Base-by-base conservation (phyloP, 306 rosid genomes). In the Vigna mungo region DNA sequence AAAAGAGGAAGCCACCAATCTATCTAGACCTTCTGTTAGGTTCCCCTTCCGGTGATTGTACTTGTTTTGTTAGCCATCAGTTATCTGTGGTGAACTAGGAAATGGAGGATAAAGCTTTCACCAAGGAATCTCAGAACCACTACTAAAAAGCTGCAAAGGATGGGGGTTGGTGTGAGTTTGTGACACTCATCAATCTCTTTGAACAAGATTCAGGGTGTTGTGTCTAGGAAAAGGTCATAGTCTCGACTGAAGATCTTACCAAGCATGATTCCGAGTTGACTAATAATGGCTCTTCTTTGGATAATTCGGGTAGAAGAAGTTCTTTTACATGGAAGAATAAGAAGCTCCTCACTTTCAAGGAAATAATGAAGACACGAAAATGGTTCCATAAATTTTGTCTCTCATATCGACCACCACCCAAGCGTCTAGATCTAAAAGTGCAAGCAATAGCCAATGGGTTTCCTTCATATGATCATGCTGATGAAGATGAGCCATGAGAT, bases 81-180 rank as follows among this genome's bases (percentile, higher is more conserved):
- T 83, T 96, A 80, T 92, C 94, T 1, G 99, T 92, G 76, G 97
- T 92, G 78, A 96, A 96, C 88, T 98, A 91, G 87, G 91, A 71
- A 83, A 72, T 77, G 84, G 99, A 96, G 71, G 98, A 96, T 20
- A 96, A 96, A 85, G 92, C 99, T 82, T 97, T 96, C 82, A 91
- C 93, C 13, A 96, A 96, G 90, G 99, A 96, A 80, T 96, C 99
- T 82, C 99, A 96, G 74, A 96, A 96, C 74, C 99, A 98, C 78
- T 96, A 92, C 89, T 92, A 98, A 76, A 96, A 96, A 90, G 98
- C 97, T 74, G 98, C 97, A 76, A 96, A 96, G 86, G 98, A 96
- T 84, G 92, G 99, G 99, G 99, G 98, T 14, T 96, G 99, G 99
- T 94, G 99, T 83, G 99, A 96, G 86, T 96, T 96, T 86, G 99